Base-by-base conservation (phyloP, 2,329 filamentous ascomycete species). In the Ophiostoma fasciatum region DNA sequence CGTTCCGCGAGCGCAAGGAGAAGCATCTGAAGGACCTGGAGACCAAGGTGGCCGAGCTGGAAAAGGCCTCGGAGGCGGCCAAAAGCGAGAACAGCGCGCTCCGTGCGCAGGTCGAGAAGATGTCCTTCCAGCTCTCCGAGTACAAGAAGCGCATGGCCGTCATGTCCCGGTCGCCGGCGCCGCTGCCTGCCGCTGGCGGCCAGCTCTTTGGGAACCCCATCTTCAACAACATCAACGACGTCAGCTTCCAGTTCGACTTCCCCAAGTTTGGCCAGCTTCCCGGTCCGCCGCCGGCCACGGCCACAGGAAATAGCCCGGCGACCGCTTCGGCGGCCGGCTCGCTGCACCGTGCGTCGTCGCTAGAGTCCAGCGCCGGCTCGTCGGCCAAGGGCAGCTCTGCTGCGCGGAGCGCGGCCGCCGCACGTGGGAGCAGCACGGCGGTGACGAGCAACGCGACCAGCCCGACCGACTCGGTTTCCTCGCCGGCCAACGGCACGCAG, bases 191-290 rank as follows among this genome's bases (percentile, higher is more conserved):
- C 8, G 37, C 21, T 39, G 51, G 35, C 47, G 53, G n/a, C 46
- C 57, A 69, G 53, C 64, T 63, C 12, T 62, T 68, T 49, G 61
- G 67, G 48, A 55, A 49, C 37, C 54, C 63, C 17, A 64, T 63
- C 10, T 53, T 73, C 43, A 71, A 62, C 54, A 78, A 74, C 46
- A 62, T 78, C 37, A 74, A 67, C 49, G 79, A 81, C 43, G 78
- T 81, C 53, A 85, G 80, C 53, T 96, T 96, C 52, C 78, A 88
- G 46, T 96, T 98, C 48, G 88, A 96, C 47, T 96, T 96, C 45
- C 88, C 90, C 45, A 87, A 82, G 52, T 96, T 98, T 50, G 90
- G 90, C 31, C 70, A 76, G 40, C 68, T 92, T 19, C 68, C 71
- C 0, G 64, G 68, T 5, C 60, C 64, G 7, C 47, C 53, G 2